These are phyloP conservation scores for Hura crepitans DNA, from an alignment of 441 rosid genomes.

Conservation along the genomic window DNA sequence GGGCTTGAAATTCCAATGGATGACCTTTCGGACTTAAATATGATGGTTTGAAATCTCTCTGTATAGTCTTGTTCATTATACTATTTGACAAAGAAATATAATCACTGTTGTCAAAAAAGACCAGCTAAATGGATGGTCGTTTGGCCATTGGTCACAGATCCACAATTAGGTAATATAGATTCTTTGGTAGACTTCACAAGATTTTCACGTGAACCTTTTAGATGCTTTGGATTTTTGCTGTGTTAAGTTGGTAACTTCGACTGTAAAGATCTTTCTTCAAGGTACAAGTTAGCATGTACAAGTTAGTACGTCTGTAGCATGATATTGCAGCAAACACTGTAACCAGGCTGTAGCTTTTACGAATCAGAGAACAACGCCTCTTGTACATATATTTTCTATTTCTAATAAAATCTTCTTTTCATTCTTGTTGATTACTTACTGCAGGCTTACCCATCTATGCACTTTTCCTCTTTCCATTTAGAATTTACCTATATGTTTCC, in stretches of 20 bases:
- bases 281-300: conserved; percentile 43
- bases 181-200: conserved; percentile 54
- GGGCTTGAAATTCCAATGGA: conserved; percentile 99
- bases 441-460: neutral
- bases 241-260: conserved; percentile 53
- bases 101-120: conserved; percentile 47
- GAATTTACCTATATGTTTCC: neutral
- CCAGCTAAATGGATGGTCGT: conserved; percentile 49
- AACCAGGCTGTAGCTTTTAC: conserved; percentile 51
- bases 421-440: conserved; percentile 25
- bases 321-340: conserved; percentile 52
- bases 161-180: conserved; percentile 67
- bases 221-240: conserved; percentile 53
- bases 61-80: conserved; percentile 87
- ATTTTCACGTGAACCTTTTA: conserved; percentile 44
- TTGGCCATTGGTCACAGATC: conserved; percentile 45
- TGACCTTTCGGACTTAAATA: conserved; percentile 90
- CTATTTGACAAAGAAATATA: conserved; percentile 53
- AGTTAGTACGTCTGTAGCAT: conserved; percentile 46
- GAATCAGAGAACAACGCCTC: conserved; percentile 52
- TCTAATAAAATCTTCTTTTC: conserved; percentile 58
- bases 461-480: neutral
- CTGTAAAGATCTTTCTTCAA: conserved; percentile 52
- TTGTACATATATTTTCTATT: conserved; percentile 77
- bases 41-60: conserved; percentile 87